Evolutionary conservation across 2,329 filamentous ascomycete species (phyloP).

Genomic region (Aspergillus tamarii): DNA sequence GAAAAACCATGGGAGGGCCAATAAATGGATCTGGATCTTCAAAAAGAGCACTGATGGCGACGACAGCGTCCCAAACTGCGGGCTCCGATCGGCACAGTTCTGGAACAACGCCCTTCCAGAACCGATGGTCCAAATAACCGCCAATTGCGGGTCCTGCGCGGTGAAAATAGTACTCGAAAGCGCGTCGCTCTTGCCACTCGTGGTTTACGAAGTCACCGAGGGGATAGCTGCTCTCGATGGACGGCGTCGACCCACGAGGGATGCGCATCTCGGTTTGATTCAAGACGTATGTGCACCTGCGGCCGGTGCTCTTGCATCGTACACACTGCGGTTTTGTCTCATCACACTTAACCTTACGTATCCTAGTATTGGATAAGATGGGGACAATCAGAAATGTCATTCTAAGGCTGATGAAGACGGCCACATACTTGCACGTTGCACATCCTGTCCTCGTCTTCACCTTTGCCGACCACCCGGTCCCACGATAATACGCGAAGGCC

Average conservation of each 20-base stretch:
- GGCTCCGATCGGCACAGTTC: conserved; percentile 28
- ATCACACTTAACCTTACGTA: not conserved
- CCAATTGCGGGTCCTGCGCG: conserved; percentile 20
- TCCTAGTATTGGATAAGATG: not conserved
- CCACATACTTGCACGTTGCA: too few relatives aligned
- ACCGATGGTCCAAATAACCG: conserved; percentile 20
- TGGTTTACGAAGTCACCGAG: conserved; percentile 8
- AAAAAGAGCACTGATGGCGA: conserved; percentile 25
- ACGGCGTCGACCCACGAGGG: too few relatives aligned
- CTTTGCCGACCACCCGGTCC: too few relatives aligned
- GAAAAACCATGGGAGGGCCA: not conserved
- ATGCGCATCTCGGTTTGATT: too few relatives aligned
- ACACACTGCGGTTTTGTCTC: not conserved
- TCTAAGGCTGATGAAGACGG: too few relatives aligned
- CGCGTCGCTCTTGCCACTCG: conserved; percentile 24
- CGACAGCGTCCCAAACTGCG: conserved; percentile 30
- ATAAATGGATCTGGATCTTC: conserved; percentile 16
- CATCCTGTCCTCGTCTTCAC: too few relatives aligned
- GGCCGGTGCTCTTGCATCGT: not conserved
- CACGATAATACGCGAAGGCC: too few relatives aligned
- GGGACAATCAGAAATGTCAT: too few relatives aligned
- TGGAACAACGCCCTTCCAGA: conserved; percentile 27
- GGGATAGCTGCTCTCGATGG: not conserved
- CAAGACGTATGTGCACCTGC: not conserved
- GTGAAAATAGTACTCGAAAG: conserved; percentile 30